phyloP scores from a whole-genome alignment of 495 filamentous ascomycete species.

The Saxophila tyrrhenica region DNA sequence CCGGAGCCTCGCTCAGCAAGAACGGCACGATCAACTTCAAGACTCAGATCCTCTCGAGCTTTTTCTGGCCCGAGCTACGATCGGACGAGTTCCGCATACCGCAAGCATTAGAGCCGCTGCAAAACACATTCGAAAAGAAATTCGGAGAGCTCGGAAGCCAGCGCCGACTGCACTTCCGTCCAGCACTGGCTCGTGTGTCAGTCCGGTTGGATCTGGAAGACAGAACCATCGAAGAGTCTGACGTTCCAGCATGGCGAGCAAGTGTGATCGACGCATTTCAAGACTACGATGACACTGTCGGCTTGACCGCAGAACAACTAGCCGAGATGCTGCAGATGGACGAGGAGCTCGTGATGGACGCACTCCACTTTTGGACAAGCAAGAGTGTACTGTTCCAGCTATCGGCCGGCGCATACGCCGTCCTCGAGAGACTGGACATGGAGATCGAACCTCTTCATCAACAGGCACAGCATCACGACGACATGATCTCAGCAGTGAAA shows the following conservation, averaged over 20 bases:
- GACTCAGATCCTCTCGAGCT: constrained; percentile 75
- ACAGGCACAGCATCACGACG: constrained; percentile 35
- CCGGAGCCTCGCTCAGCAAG: not conserved
- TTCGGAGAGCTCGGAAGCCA: constrained; percentile 50
- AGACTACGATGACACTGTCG: constrained; percentile 30
- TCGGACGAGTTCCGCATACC: constrained; percentile 68
- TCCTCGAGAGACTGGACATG: constrained; percentile 49
- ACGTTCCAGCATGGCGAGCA: constrained; percentile 80
- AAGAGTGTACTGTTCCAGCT: constrained; percentile 62
- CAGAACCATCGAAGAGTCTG: constrained; percentile 51
- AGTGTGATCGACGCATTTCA: constrained; percentile 83
- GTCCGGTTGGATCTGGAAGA: constrained; percentile 78
- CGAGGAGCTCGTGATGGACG: constrained; percentile 58
- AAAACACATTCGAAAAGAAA: constrained; percentile 58
- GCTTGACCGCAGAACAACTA: constrained; percentile 52
- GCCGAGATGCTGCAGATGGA: constrained; percentile 60
- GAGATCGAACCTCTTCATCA: constrained; percentile 44
- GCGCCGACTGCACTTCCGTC: constrained; percentile 80
- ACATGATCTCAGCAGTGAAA: constrained; percentile 27
- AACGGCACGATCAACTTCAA: not conserved
- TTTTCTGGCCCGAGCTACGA: constrained; percentile 85
- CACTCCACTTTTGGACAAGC: constrained; percentile 74
- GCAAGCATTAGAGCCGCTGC: constrained; percentile 45
- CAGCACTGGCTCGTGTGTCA: constrained; percentile 65
- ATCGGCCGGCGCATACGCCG: constrained; percentile 42